phyloP scores from a whole-genome alignment of 345 rosid genomes.

The Hibiscus mutabilis region DNA sequence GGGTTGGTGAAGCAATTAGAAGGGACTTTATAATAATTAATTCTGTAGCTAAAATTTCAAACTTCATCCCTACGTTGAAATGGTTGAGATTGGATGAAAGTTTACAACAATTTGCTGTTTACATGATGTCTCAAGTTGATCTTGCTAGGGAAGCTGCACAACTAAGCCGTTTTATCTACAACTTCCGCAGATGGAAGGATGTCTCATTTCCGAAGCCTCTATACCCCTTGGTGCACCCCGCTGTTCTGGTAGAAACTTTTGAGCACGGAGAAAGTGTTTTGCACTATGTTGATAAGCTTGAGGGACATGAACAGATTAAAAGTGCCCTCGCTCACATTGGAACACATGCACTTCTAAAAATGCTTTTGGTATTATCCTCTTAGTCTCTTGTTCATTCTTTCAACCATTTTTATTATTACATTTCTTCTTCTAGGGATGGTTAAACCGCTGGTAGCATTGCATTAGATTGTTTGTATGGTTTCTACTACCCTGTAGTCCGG shows the following conservation, averaged over 20 bases:
- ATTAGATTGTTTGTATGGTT: neutral
- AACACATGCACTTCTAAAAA: constrained; percentile 94
- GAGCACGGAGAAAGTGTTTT: constrained; percentile 95
- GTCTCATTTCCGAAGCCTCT: constrained; percentile 98
- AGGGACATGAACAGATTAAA: constrained; percentile 70
- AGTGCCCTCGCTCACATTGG: constrained; percentile 90
- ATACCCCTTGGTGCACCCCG: constrained; percentile 97
- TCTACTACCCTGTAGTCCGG: neutral
- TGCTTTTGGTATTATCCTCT: constrained; percentile 70
- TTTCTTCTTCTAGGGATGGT: neutral
- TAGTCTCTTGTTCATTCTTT: constrained; percentile 2
- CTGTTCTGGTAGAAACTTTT: constrained; percentile 93
- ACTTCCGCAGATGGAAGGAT: constrained; percentile 94
- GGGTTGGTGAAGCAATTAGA: constrained; percentile 92
- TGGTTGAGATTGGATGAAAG: constrained; percentile 98
- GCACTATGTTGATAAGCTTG: constrained; percentile 75
- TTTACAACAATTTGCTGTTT: constrained; percentile 93
- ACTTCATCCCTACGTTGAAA: constrained; percentile 64
- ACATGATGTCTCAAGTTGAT: constrained; percentile 99
- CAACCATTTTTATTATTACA: neutral
- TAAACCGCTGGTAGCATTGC: neutral
- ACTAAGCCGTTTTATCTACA: constrained; percentile 85
- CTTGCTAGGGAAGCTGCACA: constrained; percentile 99
- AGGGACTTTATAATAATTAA: constrained; percentile 89
- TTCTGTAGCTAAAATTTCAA: constrained; percentile 62